Percentiles rank a stretch among this genome's conserved stretches.
These are phyloP conservation scores for Chaetoceros muelleri DNA, from an alignment of 108 stramenopile genomes.

Conservation along the genomic window DNA sequence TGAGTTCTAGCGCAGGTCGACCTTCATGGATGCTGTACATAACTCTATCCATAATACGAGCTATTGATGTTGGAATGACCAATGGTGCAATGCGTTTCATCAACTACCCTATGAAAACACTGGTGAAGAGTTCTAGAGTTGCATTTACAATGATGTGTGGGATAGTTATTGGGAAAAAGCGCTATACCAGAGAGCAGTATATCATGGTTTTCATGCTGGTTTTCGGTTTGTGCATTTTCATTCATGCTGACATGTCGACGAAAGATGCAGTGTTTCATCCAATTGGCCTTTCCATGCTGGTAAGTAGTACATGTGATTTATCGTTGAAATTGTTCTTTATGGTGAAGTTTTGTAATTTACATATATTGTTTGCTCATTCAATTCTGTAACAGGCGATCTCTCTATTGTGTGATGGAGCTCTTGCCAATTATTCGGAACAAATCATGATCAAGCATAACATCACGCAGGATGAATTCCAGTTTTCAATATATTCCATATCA, in stretches of 20 bases:
- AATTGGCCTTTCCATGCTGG: constrained; percentile 10
- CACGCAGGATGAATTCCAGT: constrained; percentile 18
- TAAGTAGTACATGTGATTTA: constrained; percentile 2
- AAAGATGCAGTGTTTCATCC: constrained; percentile 8
- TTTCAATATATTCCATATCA: neutral
- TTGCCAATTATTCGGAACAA: constrained; percentile 14
- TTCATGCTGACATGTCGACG: constrained; percentile 14
- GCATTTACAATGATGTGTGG: constrained; percentile 19
- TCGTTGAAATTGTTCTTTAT: neutral
- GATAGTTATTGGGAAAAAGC: constrained; percentile 7
- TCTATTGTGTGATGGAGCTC: constrained; percentile 13
- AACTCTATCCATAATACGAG: constrained; percentile 5
- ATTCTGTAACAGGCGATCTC: constrained; percentile 5
- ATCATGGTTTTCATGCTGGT: constrained; percentile 10
- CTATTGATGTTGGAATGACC: constrained; percentile 18
- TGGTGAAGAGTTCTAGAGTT: constrained; percentile 13
- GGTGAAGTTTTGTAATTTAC: neutral
- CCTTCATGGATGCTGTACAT: no score
- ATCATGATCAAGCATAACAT: constrained; percentile 5
- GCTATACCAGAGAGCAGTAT: constrained; percentile 8
- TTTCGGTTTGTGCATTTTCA: constrained; percentile 9
- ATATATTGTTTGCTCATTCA: neutral
- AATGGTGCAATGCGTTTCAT: constrained; percentile 13
- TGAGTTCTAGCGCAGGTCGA: no score
- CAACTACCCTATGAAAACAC: constrained; percentile 17